Base-by-base conservation (phyloP, 345 rosid species). In the Eucalyptus marginata region DNA sequence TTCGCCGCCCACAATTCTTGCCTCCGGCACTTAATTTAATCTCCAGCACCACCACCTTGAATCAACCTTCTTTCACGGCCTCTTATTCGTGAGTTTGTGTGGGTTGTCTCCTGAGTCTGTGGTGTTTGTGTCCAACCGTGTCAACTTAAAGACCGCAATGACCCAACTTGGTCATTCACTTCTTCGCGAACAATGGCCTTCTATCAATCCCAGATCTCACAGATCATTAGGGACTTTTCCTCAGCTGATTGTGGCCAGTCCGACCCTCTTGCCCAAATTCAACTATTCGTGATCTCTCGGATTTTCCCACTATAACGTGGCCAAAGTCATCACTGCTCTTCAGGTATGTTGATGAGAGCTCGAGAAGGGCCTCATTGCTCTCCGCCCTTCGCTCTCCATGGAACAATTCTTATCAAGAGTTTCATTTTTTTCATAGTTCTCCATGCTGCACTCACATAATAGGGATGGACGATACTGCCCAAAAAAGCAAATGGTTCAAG, bases 221-320 rank as follows among this genome's bases (percentile, higher is more conserved):
- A 17, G 22, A 31, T 91, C 8, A 36, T 88, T 25, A 54, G 44
- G 58, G 88, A 20, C 76, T 51, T 5, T 3, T 27, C 92, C 93
- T 15, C 4, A 3, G 16, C 11, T 91, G 46, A 88, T 92, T 17
- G 68, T 40, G 9, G 2, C 7, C 76, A 76, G 50, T 22, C 93
- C 90, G n/a, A 91, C 47, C 64, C 89, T 93, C 89, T 36, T 64
- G 51, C 92, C 93, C 84, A 93, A 93, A 71, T 44, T 93, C 7
- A 88, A 94, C n/a, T 31, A 91, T 66, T 89, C 91, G 47, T 17
- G 20, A 56, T 91, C 94, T 33, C 87, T 58, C 87, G 93, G 93
- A 7, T 14, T 89, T 46, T 91, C 93, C 31, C 49, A 33, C 66
- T 25, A 25, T 58, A 25, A 87, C 3, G 25, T 92, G 36, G 86